Evolutionary conservation across 2,329 filamentous ascomycete species (phyloP), one percentile per base, ranked within the genome.

Genomic region (Bipolaris sorokiniana): DNA sequence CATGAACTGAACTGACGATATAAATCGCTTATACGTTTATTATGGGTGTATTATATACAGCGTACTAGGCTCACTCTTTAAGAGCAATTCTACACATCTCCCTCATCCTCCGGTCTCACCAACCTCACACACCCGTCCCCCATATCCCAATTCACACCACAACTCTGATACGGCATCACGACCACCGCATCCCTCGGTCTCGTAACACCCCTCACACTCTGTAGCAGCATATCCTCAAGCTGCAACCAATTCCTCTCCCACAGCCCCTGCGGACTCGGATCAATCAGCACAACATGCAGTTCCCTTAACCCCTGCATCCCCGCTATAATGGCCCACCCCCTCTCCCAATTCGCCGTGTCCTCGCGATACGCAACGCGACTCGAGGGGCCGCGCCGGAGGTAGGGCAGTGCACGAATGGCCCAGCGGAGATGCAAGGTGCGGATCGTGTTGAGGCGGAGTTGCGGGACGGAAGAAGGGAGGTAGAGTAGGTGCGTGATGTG

Each of bases 261-360:
- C 13, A 71, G 56, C 0, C 37, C 53, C 11, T 70, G 61, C n/a
- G 61, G 56, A 51, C 67, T 72, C 2, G 71, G 64, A 61, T 76
- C 72, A 3, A 66, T 33, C 15, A 76, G 18, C 16, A 63, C 62
- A 6, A 76, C 72, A 22, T 56, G 62, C 36, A 76, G 48, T 40
- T 69, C 61, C 15, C 63, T 47, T 44, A 76, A 34, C 2, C 66
- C 64, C 15, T 61, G 44, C 73, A 76, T 72, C 1, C 54, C 37
- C 0, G 69, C 64, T 15, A 76, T 41, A 0, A 72, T 70, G 0
- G 28, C 28, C 74, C 74, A 76, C 1, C 51, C 67, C 3, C 59
- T 63, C 44, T 70, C 65, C 74, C 74, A 76, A 41, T 74, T 73
- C 28, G 51, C 57, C 1, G 74, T 76, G 23, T 76, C 74, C 42